phyloP scores from a whole-genome alignment of 148 eudicot species.

The Dysphania ambrosioides region DNA sequence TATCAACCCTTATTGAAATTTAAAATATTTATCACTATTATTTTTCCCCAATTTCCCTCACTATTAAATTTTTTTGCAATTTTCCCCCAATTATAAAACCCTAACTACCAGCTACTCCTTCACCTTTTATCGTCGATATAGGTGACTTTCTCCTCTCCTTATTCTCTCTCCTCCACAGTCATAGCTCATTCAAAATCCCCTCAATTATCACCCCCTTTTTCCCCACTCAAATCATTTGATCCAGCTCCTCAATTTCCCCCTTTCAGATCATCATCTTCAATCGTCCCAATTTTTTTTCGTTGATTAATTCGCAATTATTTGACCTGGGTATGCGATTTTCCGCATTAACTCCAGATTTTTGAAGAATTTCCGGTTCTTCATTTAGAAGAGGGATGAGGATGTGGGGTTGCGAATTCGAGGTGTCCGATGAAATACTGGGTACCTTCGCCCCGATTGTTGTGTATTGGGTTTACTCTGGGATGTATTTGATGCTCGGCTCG shows the following conservation, averaged over 20 bases:
- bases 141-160: conserved; percentile 19
- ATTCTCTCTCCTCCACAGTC: background rate
- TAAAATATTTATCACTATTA: too few species aligned
- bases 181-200: too few species aligned
- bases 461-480: conserved; percentile 82
- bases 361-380: background rate
- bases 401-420: conserved; percentile 31
- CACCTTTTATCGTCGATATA: background rate
- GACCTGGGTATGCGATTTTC: conserved; percentile 14
- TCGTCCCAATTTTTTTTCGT: background rate
- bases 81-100: conserved; percentile 24
- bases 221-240: conserved; percentile 26
- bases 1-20: too few species aligned
- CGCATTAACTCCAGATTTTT: conserved; percentile 6
- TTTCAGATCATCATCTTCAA: conserved; percentile 3
- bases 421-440: conserved; percentile 76
- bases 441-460: conserved; percentile 71
- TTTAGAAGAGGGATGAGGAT: background rate
- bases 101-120: conserved; percentile 17
- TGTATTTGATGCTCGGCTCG: conserved; percentile 49
- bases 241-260: conserved; percentile 16
- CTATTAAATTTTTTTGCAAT: too few species aligned
- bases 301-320: background rate
- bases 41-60: too few species aligned
- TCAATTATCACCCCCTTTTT: too few species aligned